These are phyloP conservation scores for Pluteus cervinus DNA, from an alignment of 768 basidiomycete species.

Conservation along the genomic window DNA sequence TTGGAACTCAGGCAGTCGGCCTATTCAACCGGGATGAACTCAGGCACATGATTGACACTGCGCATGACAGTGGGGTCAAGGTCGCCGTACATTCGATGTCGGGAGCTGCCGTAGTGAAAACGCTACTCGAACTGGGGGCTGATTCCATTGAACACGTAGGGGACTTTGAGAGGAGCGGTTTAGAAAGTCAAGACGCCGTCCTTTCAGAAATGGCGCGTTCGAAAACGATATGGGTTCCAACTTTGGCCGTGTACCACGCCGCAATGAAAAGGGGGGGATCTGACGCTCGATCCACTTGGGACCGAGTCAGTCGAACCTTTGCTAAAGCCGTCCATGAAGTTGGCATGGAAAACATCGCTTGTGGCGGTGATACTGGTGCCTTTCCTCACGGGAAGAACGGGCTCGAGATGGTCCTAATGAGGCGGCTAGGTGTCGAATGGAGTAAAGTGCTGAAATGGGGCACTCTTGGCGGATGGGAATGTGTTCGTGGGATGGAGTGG, in stretches of 20 bases:
- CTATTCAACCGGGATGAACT: conserved; percentile 44
- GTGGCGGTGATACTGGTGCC: conserved; percentile 61
- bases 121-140: conserved; percentile 32
- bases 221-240: conserved; percentile 49
- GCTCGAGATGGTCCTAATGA: conserved; percentile 58
- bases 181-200: conserved; percentile 12
- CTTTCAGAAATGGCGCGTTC: conserved; percentile 20
- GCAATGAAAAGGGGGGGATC: conserved; percentile 10
- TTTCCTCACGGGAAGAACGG: conserved; percentile 59
- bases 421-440: conserved; percentile 46
- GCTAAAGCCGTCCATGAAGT: conserved; percentile 25
- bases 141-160: conserved; percentile 58
- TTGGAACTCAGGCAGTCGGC: conserved; percentile 25
- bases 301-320: conserved; percentile 33
- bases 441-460: conserved; percentile 49
- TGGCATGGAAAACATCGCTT: conserved; percentile 44
- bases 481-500: conserved; percentile 42
- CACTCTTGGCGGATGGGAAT: conserved; percentile 55
- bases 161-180: conserved; percentile 18
- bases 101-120: conserved; percentile 21
- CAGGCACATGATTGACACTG: conserved; percentile 41
- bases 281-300: conserved; percentile 26
- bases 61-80: conserved; percentile 46
- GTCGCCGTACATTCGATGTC: conserved; percentile 50
- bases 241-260: conserved; percentile 45